Evolutionary conservation across 2,329 filamentous ascomycete species (phyloP), one percentile per base, ranked within the genome.

Genomic region (Teratosphaeriaceae sp.): DNA sequence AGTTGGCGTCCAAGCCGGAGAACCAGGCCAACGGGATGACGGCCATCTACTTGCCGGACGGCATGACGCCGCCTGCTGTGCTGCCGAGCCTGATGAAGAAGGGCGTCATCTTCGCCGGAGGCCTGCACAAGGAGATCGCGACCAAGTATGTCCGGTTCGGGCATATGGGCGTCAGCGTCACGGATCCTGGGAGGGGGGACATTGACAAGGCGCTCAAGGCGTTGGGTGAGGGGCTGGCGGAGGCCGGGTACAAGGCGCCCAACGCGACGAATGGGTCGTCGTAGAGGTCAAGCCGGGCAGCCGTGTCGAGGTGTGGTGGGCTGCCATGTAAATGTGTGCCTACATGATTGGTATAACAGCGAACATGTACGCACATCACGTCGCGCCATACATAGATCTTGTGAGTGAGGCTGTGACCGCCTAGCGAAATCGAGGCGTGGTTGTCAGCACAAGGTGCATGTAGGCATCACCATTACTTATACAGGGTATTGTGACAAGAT

Each of bases 11-110:
- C 26, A 85, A 90, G 65, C 84, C 85, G 0, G 88, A 90, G 58
- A 85, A 94, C 67, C 90, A 97, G 70, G 88, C 92, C 31, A 90
- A 94, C 65, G 88, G 86, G 58, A 98, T 98, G 92, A 98, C 92
- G 3, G 90, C 92, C 45, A 92, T 98, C 54, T 96, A 92, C 67
- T 76, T 98, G 43, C 92, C 92, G 1, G 87, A 97, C 48, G 82
- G 76, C 30, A 71, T 97, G 41, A 81, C 83, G 55, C 82, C 85
- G 22, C 77, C 88, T 2, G 86, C 95, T 52, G 73, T 98, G 24
- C 75, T 98, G 41, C 89, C 92, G 11, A 88, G 80, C 61, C 72
- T 98, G 50, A 67, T 87, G 49, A 86, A 85, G 71, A 89, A 85
- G 66, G 88, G 88, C 22, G 85, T 98, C 30, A 79, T 98, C 47